These are phyloP conservation scores for Trametes villosa DNA, from an alignment of 768 basidiomycete species.

Conservation along the genomic window DNA sequence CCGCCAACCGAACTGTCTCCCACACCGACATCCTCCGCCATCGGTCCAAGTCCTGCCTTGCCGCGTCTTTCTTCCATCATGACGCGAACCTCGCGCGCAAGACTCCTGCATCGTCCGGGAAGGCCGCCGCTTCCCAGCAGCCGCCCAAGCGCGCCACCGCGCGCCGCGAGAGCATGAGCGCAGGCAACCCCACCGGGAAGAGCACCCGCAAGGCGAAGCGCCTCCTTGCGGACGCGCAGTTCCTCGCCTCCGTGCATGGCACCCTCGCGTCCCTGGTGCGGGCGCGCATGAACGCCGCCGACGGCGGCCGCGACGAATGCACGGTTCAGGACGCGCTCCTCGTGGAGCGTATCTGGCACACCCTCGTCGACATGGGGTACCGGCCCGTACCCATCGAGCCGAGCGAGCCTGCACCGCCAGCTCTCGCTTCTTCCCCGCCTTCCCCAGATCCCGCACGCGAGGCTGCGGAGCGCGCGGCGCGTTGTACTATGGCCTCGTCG, in stretches of 20 bases:
- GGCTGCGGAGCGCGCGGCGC: conserved; percentile 18
- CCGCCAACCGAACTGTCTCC: conserved; percentile 6
- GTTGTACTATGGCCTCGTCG: conserved; percentile 9
- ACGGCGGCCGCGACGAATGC: conserved; percentile 10
- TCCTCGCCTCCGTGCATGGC: conserved; percentile 42
- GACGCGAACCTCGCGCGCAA: conserved; percentile 5
- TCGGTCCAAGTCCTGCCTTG: conserved; percentile 37
- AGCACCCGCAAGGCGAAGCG: conserved; percentile 35
- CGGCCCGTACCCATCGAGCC: conserved; percentile 21
- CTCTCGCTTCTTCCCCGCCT: not conserved
- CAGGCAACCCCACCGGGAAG: conserved; percentile 30
- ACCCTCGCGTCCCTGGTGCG: conserved; percentile 36
- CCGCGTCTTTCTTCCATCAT: conserved; percentile 28
- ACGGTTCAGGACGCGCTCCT: conserved; percentile 40
- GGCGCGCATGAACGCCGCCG: not conserved
- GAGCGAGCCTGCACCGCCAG: not conserved
- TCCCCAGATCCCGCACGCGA: conserved; percentile 1
- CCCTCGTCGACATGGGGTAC: conserved; percentile 39
- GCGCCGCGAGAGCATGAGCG: conserved; percentile 25
- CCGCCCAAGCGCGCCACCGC: conserved; percentile 1
- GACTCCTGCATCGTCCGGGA: conserved; percentile 1
- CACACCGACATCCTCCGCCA: conserved; percentile 36
- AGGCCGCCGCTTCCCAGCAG: not conserved
- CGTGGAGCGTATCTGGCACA: conserved; percentile 38
- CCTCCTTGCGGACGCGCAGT: conserved; percentile 37